Conservation (phyloP, 331 rosid species). For the Erythrophleum ivorense region DNA sequence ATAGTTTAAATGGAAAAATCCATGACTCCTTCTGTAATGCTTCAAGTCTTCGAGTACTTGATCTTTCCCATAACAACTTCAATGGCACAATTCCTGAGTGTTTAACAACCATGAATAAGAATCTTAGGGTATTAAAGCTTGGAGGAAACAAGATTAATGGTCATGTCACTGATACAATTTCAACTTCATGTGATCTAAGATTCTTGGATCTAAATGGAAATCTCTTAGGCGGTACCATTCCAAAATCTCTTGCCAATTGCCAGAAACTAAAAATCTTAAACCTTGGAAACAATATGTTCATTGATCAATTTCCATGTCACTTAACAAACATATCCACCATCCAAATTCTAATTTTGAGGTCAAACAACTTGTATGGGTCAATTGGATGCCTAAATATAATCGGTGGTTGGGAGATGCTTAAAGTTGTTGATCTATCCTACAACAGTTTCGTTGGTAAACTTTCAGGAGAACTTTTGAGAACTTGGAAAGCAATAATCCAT, state of each 20-base stretch:
- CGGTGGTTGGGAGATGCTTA: slow-evolving; percentile 28
- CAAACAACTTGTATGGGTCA: slow-evolving; percentile 24
- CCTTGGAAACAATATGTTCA: slow-evolving; percentile 26
- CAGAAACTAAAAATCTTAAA: slow-evolving; percentile 7
- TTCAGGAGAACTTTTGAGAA: neutral
- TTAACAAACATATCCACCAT: slow-evolving; percentile 16
- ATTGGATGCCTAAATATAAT: slow-evolving; percentile 1
- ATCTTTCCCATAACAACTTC: slow-evolving; percentile 21
- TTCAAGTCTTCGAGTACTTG: neutral
- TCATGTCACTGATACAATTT: neutral
- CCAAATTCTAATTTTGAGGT: slow-evolving; percentile 16
- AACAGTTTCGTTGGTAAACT: slow-evolving; percentile 38
- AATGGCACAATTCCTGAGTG: slow-evolving; percentile 31
- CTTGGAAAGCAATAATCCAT: slow-evolving; percentile 36
- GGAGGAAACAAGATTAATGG: slow-evolving; percentile 30
- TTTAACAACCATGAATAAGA: neutral
- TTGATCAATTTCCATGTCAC: slow-evolving; percentile 32
- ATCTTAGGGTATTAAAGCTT: slow-evolving; percentile 9
- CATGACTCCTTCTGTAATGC: slow-evolving; percentile 17
- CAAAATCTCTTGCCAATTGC: slow-evolving; percentile 37
- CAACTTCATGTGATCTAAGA: slow-evolving; percentile 29
- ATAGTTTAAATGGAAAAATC: neutral
- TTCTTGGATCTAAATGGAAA: slow-evolving; percentile 26
- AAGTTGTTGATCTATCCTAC: slow-evolving; percentile 41
- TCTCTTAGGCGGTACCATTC: slow-evolving; percentile 28